A percentile compares a stretch with the other conserved stretches of the same genome.
phyloP scores from a whole-genome alignment of 179 eudicot genomes.

The Vitellaria paradoxa region DNA sequence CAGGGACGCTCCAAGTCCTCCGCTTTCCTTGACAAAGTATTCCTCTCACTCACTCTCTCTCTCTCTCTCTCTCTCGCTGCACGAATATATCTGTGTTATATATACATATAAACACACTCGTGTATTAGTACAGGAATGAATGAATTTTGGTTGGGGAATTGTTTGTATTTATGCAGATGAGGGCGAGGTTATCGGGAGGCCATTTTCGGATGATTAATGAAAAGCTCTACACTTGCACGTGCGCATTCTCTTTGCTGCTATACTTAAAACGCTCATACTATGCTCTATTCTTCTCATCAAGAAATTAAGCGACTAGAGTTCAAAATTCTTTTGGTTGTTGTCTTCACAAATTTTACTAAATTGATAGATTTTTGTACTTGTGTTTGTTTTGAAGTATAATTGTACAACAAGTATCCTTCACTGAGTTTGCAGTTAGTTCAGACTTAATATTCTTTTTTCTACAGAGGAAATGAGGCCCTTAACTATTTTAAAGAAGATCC shows the following conservation, averaged over 20 bases:
- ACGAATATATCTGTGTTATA: background rate
- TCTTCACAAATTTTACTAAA: background rate
- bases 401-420: background rate
- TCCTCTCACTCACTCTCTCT: background rate
- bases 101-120: background rate
- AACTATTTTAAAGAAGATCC: slow-evolving; percentile 82
- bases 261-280: background rate
- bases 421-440: background rate
- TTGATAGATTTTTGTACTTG: background rate
- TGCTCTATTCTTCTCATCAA: background rate
- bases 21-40: slow-evolving; percentile 34
- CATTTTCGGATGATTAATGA: slow-evolving; percentile 97
- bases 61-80: background rate
- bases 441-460: background rate
- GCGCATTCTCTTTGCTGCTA: slow-evolving; percentile 5
- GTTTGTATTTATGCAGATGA: slow-evolving; percentile 50
- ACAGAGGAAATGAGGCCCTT: slow-evolving; percentile 88
- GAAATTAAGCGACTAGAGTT: background rate
- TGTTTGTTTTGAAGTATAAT: background rate
- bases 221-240: slow-evolving; percentile 97
- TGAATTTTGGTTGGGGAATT: background rate
- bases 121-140: background rate
- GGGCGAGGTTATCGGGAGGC: slow-evolving; percentile 80
- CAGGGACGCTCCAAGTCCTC: slow-evolving; percentile 7
- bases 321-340: background rate